Conservation (phyloP, 345 rosid genomes). For the Salix caprea region DNA sequence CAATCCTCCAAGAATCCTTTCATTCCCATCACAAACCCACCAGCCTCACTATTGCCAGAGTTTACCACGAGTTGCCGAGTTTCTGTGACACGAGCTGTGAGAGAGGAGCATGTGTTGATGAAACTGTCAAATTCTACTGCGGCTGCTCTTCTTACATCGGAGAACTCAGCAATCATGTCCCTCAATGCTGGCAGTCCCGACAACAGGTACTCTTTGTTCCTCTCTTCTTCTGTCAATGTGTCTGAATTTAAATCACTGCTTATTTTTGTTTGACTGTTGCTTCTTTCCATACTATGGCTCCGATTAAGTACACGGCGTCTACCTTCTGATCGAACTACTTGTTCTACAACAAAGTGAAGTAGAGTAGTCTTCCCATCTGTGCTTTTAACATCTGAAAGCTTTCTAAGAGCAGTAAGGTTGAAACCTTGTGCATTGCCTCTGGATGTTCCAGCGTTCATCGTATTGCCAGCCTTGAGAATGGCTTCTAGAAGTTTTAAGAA, state of each 20-base stretch:
- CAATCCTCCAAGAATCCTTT: conserved; percentile 55
- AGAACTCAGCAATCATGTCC: conserved; percentile 45
- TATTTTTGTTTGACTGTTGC: background rate
- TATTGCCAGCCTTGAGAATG: conserved; percentile 79
- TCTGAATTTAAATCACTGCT: conserved; percentile 13
- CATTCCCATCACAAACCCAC: conserved; percentile 54
- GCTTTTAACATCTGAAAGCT: conserved; percentile 73
- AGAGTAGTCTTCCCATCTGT: conserved; percentile 71
- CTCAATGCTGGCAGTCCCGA: conserved; percentile 50
- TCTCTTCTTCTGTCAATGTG: conserved; percentile 31
- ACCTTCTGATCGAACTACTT: conserved; percentile 66
- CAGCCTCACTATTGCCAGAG: conserved; percentile 30
- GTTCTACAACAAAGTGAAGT: conserved; percentile 79
- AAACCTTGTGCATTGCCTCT: conserved; percentile 87
- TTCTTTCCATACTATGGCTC: conserved; percentile 21
- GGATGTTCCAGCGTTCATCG: conserved; percentile 81
- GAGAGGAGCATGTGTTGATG: conserved; percentile 40
- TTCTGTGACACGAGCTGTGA: conserved; percentile 40
- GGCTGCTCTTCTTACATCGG: conserved; percentile 64
- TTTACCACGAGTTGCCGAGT: conserved; percentile 31
- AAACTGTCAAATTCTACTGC: conserved; percentile 46
- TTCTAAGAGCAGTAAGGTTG: conserved; percentile 54
- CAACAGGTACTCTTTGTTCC: conserved; percentile 40
- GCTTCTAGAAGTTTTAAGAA: conserved; percentile 82
- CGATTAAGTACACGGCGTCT: conserved; percentile 29